Evolutionary conservation across 2,329 filamentous ascomycete species (phyloP), one percentile per base, ranked within the genome.

Genomic region (Macrophomina tecta): DNA sequence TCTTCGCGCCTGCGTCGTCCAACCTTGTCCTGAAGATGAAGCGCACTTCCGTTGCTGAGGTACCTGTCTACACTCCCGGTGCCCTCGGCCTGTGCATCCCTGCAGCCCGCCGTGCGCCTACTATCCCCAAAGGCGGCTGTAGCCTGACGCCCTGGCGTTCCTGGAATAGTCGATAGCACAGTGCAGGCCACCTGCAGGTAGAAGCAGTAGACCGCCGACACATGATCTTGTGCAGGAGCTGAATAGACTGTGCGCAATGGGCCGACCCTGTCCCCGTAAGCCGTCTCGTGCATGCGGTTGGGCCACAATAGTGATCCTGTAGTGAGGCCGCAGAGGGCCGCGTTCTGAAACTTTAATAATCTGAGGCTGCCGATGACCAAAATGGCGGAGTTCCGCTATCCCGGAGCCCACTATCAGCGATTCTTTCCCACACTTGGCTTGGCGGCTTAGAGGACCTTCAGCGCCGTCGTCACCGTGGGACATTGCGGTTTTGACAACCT

Each of bases 211-310:
- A 48, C 56, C 28, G 56, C 30, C 16, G 56, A 45, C 42, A 45
- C 30, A 32, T 48, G 42, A 61, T 61, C 42, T 48, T 48, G 56
- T 61, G 40, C 56, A 61, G 56, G 28, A 46, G 56, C 56, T 48
- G 14, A 9, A 30, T 28, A 42, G 16, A 14, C 30, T 48, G 7
- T 18, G 56, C 30, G n/a, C 40, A 7, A n/a, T 61, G 28, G 14
- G 30, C 30, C 30, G 9, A 16, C 56, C 56, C 40, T 46, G 56
- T 28, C n/a, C 23, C 28, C 30, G 45, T 36, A 36, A 28, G 56
- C 56, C 40, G 56, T 2, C 30, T 46, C 16, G 30, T 61, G 56
- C 56, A 18, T 32, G 23, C n/a, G 40, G 30, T 61, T 36, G 56
- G 56, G 42, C 56, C 40, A 36, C 42, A 34, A n/a, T 12, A 6